A percentile compares a stretch with the other conserved stretches of the same genome.
phyloP scores from a whole-genome alignment of 2,329 filamentous ascomycete genomes.

The Westerdykella sp. region DNA sequence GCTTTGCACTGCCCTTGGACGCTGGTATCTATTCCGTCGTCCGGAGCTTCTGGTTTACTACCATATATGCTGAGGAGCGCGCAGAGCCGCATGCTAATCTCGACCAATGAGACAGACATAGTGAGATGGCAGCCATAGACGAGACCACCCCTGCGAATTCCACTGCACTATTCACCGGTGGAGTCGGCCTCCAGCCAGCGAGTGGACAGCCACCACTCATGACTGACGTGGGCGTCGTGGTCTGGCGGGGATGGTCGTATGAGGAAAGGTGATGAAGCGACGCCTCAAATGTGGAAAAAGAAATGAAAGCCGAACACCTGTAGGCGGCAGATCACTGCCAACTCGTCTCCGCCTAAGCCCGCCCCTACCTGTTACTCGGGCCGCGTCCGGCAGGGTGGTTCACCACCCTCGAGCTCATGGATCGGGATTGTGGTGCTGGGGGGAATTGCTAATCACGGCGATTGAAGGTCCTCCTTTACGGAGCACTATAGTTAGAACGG shows the following conservation, averaged over 20 bases:
- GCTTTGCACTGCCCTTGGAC: conserved; percentile 25
- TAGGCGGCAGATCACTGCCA: conserved; percentile 20
- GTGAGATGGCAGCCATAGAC: neutral
- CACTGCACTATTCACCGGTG: conserved; percentile 28
- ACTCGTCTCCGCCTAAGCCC: conserved; percentile 12
- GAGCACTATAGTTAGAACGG: too few relatives aligned
- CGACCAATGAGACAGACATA: conserved; percentile 1
- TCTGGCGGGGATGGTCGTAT: conserved; percentile 9
- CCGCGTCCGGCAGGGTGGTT: conserved; percentile 11
- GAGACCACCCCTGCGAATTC: conserved; percentile 4
- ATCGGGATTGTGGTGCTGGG: conserved; percentile 8
- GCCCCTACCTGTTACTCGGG: conserved; percentile 3
- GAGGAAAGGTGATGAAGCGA: conserved; percentile 15
- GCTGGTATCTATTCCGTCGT: conserved; percentile 15
- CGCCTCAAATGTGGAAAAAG: conserved; percentile 13
- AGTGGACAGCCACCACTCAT: conserved; percentile 26
- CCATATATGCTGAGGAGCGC: conserved; percentile 27
- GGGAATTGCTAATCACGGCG: conserved; percentile 10
- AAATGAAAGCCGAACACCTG: conserved; percentile 13
- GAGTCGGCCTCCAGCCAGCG: conserved; percentile 4
- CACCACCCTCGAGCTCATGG: conserved; percentile 2
- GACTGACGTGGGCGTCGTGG: conserved; percentile 18
- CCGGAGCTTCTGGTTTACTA: conserved; percentile 7
- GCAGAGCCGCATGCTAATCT: conserved; percentile 32
- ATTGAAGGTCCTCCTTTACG: conserved; percentile 17